A percentile compares a stretch with the other conserved stretches of the same genome.
These are phyloP conservation scores for Cryptococcus floricola DNA, from an alignment of 1,284 basidiomycete species.

Conservation along the genomic window DNA sequence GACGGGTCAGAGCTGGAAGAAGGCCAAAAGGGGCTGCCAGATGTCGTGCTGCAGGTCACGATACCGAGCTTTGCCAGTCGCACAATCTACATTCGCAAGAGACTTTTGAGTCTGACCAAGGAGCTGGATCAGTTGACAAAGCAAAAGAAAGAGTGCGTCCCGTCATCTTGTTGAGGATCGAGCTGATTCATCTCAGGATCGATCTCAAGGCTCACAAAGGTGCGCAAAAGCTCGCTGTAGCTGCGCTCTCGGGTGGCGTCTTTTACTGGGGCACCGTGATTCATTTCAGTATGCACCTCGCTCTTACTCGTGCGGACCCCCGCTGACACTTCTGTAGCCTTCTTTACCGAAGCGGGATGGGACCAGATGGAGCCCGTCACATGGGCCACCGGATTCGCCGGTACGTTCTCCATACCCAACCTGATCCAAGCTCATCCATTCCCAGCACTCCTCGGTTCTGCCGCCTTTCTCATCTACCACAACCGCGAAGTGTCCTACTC, in stretches of 20 bases:
- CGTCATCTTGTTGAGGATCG: background rate
- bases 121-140: conserved; percentile 56
- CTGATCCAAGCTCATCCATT: too few species aligned
- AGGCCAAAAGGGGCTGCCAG: background rate
- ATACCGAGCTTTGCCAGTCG: conserved; percentile 63
- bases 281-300: conserved; percentile 51
- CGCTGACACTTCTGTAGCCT: conserved; percentile 15
- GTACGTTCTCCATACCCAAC: too few species aligned
- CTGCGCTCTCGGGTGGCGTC: conserved; percentile 59
- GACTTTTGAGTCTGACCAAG: conserved; percentile 53
- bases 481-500: conserved; percentile 67
- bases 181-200: conserved; percentile 45
- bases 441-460: conserved; percentile 22
- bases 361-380: conserved; percentile 63
- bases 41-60: conserved; percentile 53
- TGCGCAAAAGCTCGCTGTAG: conserved; percentile 58
- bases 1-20: background rate
- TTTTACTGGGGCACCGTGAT: conserved; percentile 63
- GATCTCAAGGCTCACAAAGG: conserved; percentile 59
- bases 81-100: conserved; percentile 59
- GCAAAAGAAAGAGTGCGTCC: conserved; percentile 38
- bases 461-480: conserved; percentile 52
- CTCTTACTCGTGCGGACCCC: background rate
- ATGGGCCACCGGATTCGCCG: conserved; percentile 34
- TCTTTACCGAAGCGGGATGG: conserved; percentile 50